phyloP scores from a whole-genome alignment of 2,329 filamentous ascomycete genomes.

The Blastomyces emzantsi region DNA sequence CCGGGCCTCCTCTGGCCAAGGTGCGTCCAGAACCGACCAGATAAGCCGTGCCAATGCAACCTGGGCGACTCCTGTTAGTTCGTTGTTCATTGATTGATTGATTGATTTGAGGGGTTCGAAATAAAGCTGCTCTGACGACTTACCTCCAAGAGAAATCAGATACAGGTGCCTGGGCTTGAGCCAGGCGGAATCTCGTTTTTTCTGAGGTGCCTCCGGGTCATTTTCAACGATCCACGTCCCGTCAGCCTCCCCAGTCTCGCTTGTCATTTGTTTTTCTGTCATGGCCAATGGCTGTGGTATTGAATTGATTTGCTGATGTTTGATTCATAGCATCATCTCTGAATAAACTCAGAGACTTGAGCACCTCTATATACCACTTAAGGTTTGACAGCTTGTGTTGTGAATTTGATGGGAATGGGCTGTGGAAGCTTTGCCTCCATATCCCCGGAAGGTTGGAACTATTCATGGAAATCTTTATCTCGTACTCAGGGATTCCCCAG shows the following conservation, averaged over 20 bases:
- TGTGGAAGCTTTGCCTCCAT: neutral
- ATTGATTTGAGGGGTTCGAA: neutral
- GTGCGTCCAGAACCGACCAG: slow-evolving; percentile 9
- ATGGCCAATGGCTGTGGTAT: neutral
- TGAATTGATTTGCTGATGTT: neutral
- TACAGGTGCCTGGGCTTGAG: slow-evolving; percentile 2
- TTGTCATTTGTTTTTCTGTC: neutral
- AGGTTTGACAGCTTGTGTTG: neutral
- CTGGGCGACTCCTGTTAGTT: neutral
- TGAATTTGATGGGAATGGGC: neutral
- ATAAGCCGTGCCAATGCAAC: slow-evolving; percentile 8
- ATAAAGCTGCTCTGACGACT: neutral
- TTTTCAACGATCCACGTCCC: neutral
- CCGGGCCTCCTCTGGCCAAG: slow-evolving; percentile 5
- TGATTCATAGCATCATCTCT: neutral
- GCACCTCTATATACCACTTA: neutral
- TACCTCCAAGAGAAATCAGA: slow-evolving; percentile 6
- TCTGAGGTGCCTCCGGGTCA: neutral
- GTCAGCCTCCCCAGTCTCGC: neutral
- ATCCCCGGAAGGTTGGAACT: neutral
- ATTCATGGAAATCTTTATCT: neutral
- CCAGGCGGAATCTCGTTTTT: neutral
- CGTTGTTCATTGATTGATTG: neutral
- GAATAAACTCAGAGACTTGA: neutral
- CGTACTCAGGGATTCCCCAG: neutral